Conservation (phyloP, 768 basidiomycete species). For the Suillus ampliporus region DNA sequence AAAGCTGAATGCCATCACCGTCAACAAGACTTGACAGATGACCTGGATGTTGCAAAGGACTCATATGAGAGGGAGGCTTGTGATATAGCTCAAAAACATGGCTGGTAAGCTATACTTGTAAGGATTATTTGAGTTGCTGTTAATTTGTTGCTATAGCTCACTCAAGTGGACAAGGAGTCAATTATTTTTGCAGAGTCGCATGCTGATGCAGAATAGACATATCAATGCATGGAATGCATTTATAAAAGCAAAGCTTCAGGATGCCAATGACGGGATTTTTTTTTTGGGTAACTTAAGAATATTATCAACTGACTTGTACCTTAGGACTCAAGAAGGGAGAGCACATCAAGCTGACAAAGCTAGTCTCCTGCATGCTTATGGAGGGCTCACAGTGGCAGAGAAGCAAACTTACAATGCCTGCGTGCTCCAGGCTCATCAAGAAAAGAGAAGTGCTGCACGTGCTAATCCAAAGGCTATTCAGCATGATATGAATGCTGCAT, state of each 20-base stretch:
- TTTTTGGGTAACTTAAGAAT: too few species aligned
- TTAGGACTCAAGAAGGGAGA: neutral
- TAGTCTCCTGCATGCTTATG: neutral
- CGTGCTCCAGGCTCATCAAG: neutral
- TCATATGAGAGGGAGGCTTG: too few species aligned
- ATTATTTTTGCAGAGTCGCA: neutral
- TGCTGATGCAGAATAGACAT: neutral
- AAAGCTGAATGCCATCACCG: too few species aligned
- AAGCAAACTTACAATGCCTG: too few species aligned
- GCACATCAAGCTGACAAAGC: neutral
- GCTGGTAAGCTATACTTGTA: too few species aligned
- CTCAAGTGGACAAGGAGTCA: neutral
- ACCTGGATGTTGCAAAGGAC: too few species aligned
- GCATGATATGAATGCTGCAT: neutral
- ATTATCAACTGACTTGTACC: too few species aligned
- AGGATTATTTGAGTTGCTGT: too few species aligned
- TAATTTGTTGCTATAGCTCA: too few species aligned
- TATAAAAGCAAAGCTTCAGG: neutral
- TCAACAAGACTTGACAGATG: too few species aligned
- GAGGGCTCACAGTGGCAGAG: neutral
- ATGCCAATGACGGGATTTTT: too few species aligned
- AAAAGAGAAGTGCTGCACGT: neutral
- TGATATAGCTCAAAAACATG: too few species aligned
- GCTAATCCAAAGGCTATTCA: slow-evolving; percentile 8
- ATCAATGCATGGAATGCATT: neutral